Percentiles rank a stretch among this genome's conserved stretches.
Conservation (phyloP, 352 stramenopile species). For the Phytopythium oedochilum region DNA sequence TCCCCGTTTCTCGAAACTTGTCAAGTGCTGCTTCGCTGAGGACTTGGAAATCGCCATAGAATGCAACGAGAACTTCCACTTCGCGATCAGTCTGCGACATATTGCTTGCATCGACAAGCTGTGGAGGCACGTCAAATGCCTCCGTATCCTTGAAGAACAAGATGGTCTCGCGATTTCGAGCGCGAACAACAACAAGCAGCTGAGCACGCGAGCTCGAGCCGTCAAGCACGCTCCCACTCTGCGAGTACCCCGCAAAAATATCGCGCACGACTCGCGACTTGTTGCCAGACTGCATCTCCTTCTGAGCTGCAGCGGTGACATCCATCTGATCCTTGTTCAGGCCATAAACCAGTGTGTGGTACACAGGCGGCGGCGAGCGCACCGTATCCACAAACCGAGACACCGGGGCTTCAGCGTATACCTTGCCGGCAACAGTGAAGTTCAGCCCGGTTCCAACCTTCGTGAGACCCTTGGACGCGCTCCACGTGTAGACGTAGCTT, state of each 20-base stretch:
- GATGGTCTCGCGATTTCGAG: constrained; percentile 9
- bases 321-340: constrained; percentile 25
- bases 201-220: constrained; percentile 3
- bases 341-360: constrained; percentile 30
- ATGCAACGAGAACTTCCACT: constrained; percentile 23
- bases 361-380: constrained; percentile 9
- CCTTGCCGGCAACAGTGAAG: constrained; percentile 64
- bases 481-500: constrained; percentile 68
- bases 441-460: constrained; percentile 73
- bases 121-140: constrained; percentile 12
- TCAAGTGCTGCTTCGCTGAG: constrained; percentile 22
- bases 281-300: constrained; percentile 3
- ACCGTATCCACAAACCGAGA: constrained; percentile 17
- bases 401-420: constrained; percentile 38
- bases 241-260: constrained; percentile 5
- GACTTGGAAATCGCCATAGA: constrained; percentile 51
- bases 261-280: constrained; percentile 5
- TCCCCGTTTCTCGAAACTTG: constrained; percentile 14
- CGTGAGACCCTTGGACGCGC: constrained; percentile 24
- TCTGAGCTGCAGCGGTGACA: constrained; percentile 21
- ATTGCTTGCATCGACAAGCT: neutral
- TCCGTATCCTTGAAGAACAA: constrained; percentile 25
- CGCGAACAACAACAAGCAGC: constrained; percentile 26
- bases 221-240: neutral
- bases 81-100: neutral